Evolutionary conservation across 306 rosid genomes (phyloP).

Genomic region (Malus fusca): DNA sequence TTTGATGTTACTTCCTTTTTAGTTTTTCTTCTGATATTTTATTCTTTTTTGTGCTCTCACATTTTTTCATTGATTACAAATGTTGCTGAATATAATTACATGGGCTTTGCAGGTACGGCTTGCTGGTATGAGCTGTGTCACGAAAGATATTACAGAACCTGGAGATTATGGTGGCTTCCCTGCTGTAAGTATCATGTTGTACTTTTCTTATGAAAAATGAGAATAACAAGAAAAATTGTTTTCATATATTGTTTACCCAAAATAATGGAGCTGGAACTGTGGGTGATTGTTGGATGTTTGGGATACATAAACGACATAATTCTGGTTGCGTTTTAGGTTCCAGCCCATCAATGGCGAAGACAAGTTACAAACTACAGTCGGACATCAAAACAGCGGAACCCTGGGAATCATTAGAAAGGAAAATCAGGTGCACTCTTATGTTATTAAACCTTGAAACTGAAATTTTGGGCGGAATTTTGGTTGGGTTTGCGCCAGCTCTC

Average conservation of each 20-base stretch:
- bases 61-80: not conserved
- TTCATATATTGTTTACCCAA: not conserved
- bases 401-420: constrained; percentile 13
- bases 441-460: not conserved
- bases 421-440: not conserved
- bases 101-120: constrained; percentile 62
- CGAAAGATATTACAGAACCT: constrained; percentile 69
- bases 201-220: not conserved
- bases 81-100: not conserved
- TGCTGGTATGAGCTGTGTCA: constrained; percentile 79
- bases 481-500: not conserved
- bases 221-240: not conserved
- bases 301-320: not conserved
- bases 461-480: not conserved
- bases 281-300: constrained; percentile 1
- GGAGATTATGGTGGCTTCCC: constrained; percentile 91
- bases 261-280: not conserved
- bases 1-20: not conserved
- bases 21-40: not conserved
- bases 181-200: constrained; percentile 39
- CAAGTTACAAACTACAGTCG: constrained; percentile 45
- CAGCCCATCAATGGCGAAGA: constrained; percentile 67
- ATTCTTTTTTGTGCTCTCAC: not conserved
- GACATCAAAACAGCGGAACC: constrained; percentile 18
- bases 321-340: constrained; percentile 39